These are phyloP conservation scores for Chlamydomonas eustigma DNA, from an alignment of 139 green algal species.

Conservation along the genomic window DNA sequence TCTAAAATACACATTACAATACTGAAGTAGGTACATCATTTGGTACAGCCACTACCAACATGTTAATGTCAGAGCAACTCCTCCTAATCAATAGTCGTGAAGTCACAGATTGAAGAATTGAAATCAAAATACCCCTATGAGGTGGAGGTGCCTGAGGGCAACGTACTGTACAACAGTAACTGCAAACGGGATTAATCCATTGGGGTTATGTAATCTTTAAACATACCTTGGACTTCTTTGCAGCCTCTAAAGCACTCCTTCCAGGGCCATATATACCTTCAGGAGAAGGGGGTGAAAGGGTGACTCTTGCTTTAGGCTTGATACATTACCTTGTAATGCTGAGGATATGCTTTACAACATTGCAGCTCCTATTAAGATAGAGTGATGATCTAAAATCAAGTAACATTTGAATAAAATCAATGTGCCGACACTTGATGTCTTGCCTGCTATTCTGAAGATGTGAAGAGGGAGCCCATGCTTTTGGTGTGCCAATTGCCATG, in stretches of 20 bases:
- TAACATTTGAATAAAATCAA: background rate
- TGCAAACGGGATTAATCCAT: too few species aligned
- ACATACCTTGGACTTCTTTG: background rate
- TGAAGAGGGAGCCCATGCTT: slow-evolving; percentile 46
- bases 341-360: too few species aligned
- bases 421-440: background rate
- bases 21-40: too few species aligned
- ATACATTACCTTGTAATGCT: background rate
- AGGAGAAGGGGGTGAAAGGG: background rate
- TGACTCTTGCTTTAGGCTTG: background rate
- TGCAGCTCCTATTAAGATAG: too few species aligned
- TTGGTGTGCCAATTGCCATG: slow-evolving; percentile 48
- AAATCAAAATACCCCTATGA: background rate
- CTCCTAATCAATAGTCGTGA: background rate
- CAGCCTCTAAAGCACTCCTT: slow-evolving; percentile 51
- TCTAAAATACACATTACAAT: too few species aligned
- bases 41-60: too few species aligned
- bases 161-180: too few species aligned
- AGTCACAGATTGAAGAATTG: background rate
- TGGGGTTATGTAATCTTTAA: slow-evolving; percentile 7
- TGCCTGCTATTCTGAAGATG: slow-evolving; percentile 64
- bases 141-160: background rate
- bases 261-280: slow-evolving; percentile 71
- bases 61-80: background rate
- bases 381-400: background rate